Percentiles rank a stretch among this genome's conserved stretches.
Conservation (phyloP, 805 yeast genomes). For the Starmerella geochares region DNA sequence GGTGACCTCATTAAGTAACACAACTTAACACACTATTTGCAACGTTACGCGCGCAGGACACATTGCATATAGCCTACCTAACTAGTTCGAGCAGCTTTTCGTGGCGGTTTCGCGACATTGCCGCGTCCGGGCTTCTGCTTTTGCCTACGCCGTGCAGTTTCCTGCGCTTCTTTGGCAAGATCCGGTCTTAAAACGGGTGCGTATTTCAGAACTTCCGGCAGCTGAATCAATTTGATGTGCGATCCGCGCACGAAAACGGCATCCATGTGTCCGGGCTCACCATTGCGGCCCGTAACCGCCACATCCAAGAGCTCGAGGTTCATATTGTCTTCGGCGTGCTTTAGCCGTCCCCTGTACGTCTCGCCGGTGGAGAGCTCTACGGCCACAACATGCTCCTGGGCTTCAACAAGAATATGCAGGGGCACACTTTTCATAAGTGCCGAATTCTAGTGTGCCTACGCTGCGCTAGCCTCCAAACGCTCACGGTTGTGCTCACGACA, state of each 20-base stretch:
- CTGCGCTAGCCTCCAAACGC: too few species aligned
- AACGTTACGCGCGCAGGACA: neutral
- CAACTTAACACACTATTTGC: neutral
- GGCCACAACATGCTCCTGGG: constrained; percentile 77
- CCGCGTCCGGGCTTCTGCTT: neutral
- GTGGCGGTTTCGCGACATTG: constrained; percentile 1
- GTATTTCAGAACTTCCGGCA: constrained; percentile 76
- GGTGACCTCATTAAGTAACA: neutral
- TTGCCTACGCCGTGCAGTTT: neutral
- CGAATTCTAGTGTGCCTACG: too few species aligned
- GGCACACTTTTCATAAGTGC: constrained; percentile 54
- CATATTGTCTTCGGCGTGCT: constrained; percentile 86
- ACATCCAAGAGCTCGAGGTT: constrained; percentile 78
- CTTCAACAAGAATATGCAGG: constrained; percentile 73
- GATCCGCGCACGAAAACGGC: constrained; percentile 89
- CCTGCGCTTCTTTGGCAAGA: constrained; percentile 9
- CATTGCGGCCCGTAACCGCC: constrained; percentile 65
- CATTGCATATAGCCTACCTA: neutral
- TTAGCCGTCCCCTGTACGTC: constrained; percentile 73
- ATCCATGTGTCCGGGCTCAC: constrained; percentile 63
- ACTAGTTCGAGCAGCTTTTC: neutral
- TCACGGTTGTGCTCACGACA: too few species aligned
- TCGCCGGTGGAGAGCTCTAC: constrained; percentile 79
- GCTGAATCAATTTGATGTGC: constrained; percentile 67
- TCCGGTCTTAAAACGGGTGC: constrained; percentile 73